Base-by-base conservation (phyloP, 805 yeast species). In the Ogataea minuta region DNA sequence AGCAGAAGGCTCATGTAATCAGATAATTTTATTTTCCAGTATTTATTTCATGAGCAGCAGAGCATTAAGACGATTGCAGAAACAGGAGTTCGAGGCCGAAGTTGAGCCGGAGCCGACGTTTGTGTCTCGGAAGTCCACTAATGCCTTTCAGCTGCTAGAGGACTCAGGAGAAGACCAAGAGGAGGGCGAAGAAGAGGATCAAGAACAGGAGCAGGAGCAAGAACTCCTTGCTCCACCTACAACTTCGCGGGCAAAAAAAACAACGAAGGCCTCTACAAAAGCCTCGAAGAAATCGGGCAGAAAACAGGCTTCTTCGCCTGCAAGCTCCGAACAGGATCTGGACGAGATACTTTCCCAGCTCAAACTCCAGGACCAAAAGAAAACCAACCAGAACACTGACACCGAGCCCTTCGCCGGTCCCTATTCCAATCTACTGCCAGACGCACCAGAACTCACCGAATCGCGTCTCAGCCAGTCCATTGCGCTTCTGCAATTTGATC, bases 331-430 rank as follows among this genome's bases (percentile, higher is more conserved):
- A 56, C 81, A 75, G 6, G 86, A 79, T 23, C 60, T 83, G 17
- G 86, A 81, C 56, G 63, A 63, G 43, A 63, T 80, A 4, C 56
- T 83, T 4, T 71, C 64, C 13, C 75, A 78, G 36, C 62, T 64
- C 5, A 34, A 43, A 27, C 28, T 48, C 7, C 42, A 39, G 43
- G 59, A 46, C 50, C 36, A 36, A 8, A 28, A 28, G 4, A 21
- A n/a, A 9, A 52, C 43, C 11, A 44, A 36, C 1, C 44, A 40
- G 4, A 59, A 50, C 10, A 41, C 46, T 11, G 63, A 58, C 19
- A 53, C 54, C 12, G 37, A 32, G 13, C 30, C 23, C 7, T 32
- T 32, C 12, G 52, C 52, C 3, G 53, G 54, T n/a, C 41, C 41
- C 14, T 25, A 11, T 14, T 23, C 26, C 7, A 20, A 11, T 4